Evolutionary conservation across 2,329 filamentous ascomycete species (phyloP), one percentile per base, ranked within the genome.

Genomic region (Zalaria obscura): DNA sequence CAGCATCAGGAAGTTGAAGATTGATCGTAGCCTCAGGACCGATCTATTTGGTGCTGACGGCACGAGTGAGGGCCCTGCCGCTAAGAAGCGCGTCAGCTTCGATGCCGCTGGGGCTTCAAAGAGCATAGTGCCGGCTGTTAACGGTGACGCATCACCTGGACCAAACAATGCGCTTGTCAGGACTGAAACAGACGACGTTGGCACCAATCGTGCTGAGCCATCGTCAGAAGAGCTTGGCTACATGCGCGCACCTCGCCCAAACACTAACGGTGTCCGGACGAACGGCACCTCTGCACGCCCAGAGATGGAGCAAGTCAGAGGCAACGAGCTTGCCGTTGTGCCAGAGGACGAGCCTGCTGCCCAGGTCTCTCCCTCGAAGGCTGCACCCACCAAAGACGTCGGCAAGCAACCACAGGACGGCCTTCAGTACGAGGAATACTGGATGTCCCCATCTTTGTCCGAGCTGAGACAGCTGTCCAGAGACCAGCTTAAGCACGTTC

Each of bases 41-140:
- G 81, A 78, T 47, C 60, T 79, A 1, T 79, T 80, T 52, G 57
- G 54, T 28, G 48, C 61, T 28, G 63, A 64, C 38, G 55, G 61
- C 33, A 60, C 63, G 45, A 54, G 60, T 35, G 50, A 56, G 45
- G 63, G 66, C 38, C 63, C 83, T 34, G 43, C 38, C 18, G 31
- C 48, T n/a, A 80, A 80, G 48, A 95, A 94, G 68, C 79, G 83
- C 40, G 91, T 98, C 40, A 95, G 87, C 65, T 98, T 96, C 53
- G 87, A 94, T 55, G 78, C 79, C 3, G 73, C 72, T 28, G 57
- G 63, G 6, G 57, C 62, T 28, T 62, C 63, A 44, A 69, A 67
- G 32, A 48, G 49, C 8, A 44, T 46, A 33, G 40, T 51, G 5
- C 48, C 37, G 31, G 40, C 42, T 8, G 59, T 59, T 27, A 52